Base-by-base conservation (phyloP, 2,329 filamentous ascomycete species). In the Aspergillus calidoustus region DNA sequence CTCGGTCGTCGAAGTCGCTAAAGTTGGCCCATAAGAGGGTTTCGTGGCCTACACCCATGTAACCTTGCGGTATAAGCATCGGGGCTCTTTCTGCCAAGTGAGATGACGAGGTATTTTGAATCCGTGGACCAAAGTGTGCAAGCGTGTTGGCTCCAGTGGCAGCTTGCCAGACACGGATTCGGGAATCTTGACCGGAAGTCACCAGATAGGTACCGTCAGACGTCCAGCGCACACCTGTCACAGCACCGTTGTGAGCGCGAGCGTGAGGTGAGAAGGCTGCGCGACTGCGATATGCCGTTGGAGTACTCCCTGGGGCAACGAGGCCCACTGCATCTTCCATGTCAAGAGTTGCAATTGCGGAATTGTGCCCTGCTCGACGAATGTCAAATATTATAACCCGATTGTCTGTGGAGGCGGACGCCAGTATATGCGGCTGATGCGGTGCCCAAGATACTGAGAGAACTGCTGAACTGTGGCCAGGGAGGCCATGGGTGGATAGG, bases 341-440 rank as follows among this genome's bases (percentile, higher is more conserved):
- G 72, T 97, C 91, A 1, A 98, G 83, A 46, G 90, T 84, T 0
- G 89, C 92, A 34, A 98, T 82, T 22, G 90, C 87, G 7, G 89
- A 89, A 22, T 90, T 89, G 58, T 76, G 74, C 8, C 77, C 77
- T 31, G 91, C 91, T 34, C 91, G 88, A 3, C 94, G 85, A 28
- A 97, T 86, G 74, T 98, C 94, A 89, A 94, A 98, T 41, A 97
- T 81, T 23, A 93, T 87, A 2, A 93, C 87, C 9, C 87, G 89
- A 22, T 93, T 93, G 72, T 98, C 93, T 0, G 89, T 86, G n/a
- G 92, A 91, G 0, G 91, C 92, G 54, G 91, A 94, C 9, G 90
- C 91, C 3, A 98, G 84, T 4, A 96, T 82, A 71, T 97, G 86
- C 51, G 93, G 91, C 52, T 89, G 83, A 5, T 86, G 85, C 0